Percentiles rank a stretch among this genome's conserved stretches.
These are phyloP conservation scores for Fusarium drepaniforme DNA, from an alignment of 2,329 filamentous ascomycete genomes.

Conservation along the genomic window DNA sequence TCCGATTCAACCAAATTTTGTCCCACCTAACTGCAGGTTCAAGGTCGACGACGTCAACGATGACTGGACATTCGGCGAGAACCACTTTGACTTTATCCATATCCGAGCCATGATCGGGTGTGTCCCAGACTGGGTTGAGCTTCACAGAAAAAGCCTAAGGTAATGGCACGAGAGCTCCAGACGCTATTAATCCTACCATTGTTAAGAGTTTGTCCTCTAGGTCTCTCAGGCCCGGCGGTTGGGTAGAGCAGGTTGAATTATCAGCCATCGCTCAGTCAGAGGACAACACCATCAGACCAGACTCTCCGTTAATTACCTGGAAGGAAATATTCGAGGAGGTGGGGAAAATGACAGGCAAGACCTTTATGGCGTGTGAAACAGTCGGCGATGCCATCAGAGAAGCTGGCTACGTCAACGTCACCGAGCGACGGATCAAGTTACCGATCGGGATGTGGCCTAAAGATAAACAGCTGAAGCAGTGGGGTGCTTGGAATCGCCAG, in stretches of 20 bases:
- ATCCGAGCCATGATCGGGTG: background rate
- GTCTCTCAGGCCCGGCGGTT: conserved; percentile 1
- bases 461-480: conserved; percentile 2
- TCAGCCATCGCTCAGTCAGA: conserved; percentile 4
- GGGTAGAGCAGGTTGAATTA: background rate
- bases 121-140: background rate
- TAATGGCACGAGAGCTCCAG: background rate
- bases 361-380: background rate
- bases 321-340: background rate
- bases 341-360: background rate
- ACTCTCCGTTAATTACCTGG: background rate
- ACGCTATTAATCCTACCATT: background rate
- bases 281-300: background rate
- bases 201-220: background rate
- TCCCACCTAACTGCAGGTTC: conserved; percentile 2
- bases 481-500: background rate
- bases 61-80: background rate
- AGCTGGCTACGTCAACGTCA: conserved; percentile 1
- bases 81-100: background rate
- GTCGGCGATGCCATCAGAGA: background rate
- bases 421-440: background rate
- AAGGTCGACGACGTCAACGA: conserved; percentile 1
- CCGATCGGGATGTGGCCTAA: conserved; percentile 3
- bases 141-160: conserved; percentile 2
- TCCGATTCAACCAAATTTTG: background rate